Evolutionary conservation across 306 rosid genomes (phyloP).

Genomic region (Sicyos baderoa): DNA sequence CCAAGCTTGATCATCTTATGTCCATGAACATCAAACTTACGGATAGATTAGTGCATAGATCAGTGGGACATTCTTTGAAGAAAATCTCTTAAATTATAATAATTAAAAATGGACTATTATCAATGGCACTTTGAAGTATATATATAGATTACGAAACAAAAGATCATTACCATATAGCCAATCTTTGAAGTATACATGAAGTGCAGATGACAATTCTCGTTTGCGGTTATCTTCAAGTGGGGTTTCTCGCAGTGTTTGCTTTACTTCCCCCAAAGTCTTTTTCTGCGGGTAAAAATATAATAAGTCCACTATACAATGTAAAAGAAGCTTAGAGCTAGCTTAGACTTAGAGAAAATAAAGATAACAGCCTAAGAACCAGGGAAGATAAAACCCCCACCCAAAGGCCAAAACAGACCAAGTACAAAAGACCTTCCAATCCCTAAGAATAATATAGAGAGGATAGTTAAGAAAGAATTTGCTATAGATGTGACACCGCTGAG

Average conservation of each 20-base stretch:
- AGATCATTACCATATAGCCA: constrained; percentile 75
- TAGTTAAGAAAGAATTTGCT: no score
- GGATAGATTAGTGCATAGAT: background rate
- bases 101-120: background rate
- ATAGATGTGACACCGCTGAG: no score
- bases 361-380: no score
- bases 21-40: background rate
- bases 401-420: no score
- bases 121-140: background rate
- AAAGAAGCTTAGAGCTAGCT: background rate
- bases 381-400: no score
- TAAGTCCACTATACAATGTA: constrained; percentile 4
- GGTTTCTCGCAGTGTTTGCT: constrained; percentile 67
- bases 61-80: background rate
- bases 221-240: constrained; percentile 81
- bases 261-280: constrained; percentile 63
- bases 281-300: constrained; percentile 38
- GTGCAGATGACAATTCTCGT: constrained; percentile 81
- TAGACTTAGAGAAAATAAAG: no score
- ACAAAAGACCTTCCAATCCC: no score
- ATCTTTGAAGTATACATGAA: constrained; percentile 85
- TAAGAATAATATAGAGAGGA: no score
- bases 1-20: background rate
- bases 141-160: background rate
- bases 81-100: background rate